Evolutionary conservation across 768 basidiomycete species (phyloP), one percentile per base, ranked within the genome.

Genomic region (Cystofilobasidium macerans): DNA sequence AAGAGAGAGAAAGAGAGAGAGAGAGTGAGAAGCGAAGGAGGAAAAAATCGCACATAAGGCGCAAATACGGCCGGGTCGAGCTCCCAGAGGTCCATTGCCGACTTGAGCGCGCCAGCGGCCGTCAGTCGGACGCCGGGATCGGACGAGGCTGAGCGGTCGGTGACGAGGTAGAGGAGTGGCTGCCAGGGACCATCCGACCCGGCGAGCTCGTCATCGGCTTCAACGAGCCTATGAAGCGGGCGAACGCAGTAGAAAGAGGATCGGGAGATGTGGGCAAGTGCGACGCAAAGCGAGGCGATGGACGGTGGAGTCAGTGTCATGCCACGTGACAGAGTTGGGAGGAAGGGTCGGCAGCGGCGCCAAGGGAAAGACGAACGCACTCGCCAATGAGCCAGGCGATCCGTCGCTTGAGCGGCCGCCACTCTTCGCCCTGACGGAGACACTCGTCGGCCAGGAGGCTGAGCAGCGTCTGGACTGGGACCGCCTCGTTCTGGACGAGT

Each of bases 21-120:
- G 28, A 24, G 38, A 7, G 6, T 32, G 45, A 24, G 24, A 38
- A n/a, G 30, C 13, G 62, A 14, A 24, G 20, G n/a, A 7, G 11
- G 26, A 16, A 28, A 4, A 16, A 32, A 32, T 51, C 54, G 60
- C 5, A 68, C 61, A 36, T 63, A 68, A 14, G 28, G 42, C n/a
- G 43, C 56, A 24, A 68, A 68, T 5, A 42, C 43, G 11, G 20
- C 48, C 13, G 62, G 61, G 16, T 68, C 67, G 32, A 59, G 56
- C 40, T 68, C 67, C 67, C 67, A 68, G 1, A 68, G 56, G 57
- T 68, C 67, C 67, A 68, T 62, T 18, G 35, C 30, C 54, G 24
- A 26, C 47, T 51, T 68, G 33, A 68, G 57, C 14, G 61, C 56
- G 7, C 24, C 36, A 4, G 61, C 62, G 40, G 67, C 61, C 11